Conservation (phyloP, 31 red algal species). For the Bonnemaisonia californica region DNA sequence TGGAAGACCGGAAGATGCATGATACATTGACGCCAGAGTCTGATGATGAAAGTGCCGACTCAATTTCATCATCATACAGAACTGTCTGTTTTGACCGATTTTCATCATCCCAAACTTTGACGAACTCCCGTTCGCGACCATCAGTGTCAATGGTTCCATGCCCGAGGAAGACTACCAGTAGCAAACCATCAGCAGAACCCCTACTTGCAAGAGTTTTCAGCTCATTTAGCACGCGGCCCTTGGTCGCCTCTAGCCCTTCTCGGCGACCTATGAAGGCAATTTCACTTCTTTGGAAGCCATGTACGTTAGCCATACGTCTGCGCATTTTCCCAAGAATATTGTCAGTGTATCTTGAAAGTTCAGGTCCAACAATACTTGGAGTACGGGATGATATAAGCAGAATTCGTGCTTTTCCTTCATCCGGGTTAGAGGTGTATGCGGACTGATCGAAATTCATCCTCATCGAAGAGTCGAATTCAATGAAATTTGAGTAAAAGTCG, state of each 20-base stretch:
- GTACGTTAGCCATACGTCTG: neutral
- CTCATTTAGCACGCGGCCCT: neutral
- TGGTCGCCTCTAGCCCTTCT: neutral
- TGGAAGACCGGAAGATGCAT: too few species aligned
- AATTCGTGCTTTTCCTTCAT: neutral
- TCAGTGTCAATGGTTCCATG: neutral
- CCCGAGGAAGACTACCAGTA: neutral
- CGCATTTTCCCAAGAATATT: neutral
- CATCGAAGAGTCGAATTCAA: neutral
- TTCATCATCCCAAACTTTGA: neutral
- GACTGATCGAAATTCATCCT: neutral
- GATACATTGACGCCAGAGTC: too few species aligned
- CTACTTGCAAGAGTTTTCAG: neutral
- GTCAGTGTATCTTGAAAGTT: neutral
- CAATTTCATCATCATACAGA: neutral
- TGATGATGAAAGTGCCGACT: too few species aligned
- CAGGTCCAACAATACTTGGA: neutral
- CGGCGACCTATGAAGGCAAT: neutral
- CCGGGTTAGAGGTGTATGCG: neutral
- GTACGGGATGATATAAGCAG: neutral
- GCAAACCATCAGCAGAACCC: neutral
- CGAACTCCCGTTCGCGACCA: neutral
- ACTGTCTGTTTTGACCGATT: neutral
- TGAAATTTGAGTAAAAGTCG: neutral
- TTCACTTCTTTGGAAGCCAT: neutral